Conservation (phyloP, 768 basidiomycete species). For the Auricularia cornea region DNA sequence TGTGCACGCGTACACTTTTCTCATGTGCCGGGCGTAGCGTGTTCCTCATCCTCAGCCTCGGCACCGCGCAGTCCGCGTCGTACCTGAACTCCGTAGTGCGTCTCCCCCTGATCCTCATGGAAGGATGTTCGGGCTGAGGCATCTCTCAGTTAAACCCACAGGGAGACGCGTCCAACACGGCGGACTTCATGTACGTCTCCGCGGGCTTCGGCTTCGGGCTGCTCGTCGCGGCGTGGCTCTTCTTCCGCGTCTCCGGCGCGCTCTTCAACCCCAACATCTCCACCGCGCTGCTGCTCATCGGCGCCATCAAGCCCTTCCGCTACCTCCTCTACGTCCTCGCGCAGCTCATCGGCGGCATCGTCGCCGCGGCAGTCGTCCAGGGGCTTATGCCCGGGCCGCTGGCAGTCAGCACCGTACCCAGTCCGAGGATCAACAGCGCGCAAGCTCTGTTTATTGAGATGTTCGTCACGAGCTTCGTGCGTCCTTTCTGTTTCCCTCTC, state of each 20-base stretch:
- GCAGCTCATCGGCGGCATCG: slow-evolving; percentile 52
- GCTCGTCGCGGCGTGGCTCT: slow-evolving; percentile 57
- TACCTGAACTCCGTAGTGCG: not conserved
- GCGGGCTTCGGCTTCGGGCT: slow-evolving; percentile 39
- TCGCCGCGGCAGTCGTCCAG: slow-evolving; percentile 46
- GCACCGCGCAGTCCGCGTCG: not conserved
- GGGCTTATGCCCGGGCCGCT: slow-evolving; percentile 48
- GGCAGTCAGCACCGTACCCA: slow-evolving; percentile 39
- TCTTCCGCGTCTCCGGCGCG: slow-evolving; percentile 56
- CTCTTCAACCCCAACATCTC: slow-evolving; percentile 61
- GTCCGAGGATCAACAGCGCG: slow-evolving; percentile 37
- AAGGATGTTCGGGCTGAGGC: not conserved
- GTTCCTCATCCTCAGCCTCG: not conserved
- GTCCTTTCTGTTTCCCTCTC: slow-evolving; percentile 16
- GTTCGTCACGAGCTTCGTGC: slow-evolving; percentile 52
- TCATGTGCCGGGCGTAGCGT: not conserved
- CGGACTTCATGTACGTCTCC: not conserved
- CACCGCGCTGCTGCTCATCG: slow-evolving; percentile 49
- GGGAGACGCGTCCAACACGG: not conserved
- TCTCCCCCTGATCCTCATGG: not conserved
- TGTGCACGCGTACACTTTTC: not conserved
- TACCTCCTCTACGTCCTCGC: slow-evolving; percentile 54
- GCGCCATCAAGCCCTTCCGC: slow-evolving; percentile 45
- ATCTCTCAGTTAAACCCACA: not conserved
- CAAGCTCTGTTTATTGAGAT: slow-evolving; percentile 67